Evolutionary conservation across 441 rosid species (phyloP).

Genomic region (Gossypium schwendimanii): DNA sequence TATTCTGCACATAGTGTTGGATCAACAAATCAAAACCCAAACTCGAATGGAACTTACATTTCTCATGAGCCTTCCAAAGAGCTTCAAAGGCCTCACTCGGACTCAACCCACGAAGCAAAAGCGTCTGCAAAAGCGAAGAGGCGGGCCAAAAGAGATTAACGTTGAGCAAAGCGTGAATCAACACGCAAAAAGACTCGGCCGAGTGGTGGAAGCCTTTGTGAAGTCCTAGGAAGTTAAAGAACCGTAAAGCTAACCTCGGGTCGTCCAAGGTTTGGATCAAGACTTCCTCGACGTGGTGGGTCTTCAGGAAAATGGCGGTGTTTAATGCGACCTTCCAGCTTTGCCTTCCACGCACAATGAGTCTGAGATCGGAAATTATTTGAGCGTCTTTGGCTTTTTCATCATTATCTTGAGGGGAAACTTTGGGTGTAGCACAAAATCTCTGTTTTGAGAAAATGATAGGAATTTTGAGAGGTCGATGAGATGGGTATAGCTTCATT

Average conservation of each 20-base stretch:
- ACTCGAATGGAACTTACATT: constrained; percentile 42
- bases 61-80: constrained; percentile 36
- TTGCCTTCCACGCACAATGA: constrained; percentile 53
- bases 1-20: constrained; percentile 56
- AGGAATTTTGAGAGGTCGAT: constrained; percentile 17
- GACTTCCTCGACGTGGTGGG: constrained; percentile 58
- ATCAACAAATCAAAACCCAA: constrained; percentile 77
- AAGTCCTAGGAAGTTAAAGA: constrained; percentile 81
- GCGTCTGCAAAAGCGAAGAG: constrained; percentile 70
- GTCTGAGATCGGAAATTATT: constrained; percentile 34
- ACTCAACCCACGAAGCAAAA: constrained; percentile 51
- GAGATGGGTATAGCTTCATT: constrained; percentile 40
- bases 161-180: constrained; percentile 60
- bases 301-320: constrained; percentile 38
- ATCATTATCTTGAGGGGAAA: constrained; percentile 14
- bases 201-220: constrained; percentile 69
- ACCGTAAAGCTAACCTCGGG: constrained; percentile 63
- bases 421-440: constrained; percentile 19
- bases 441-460: constrained; percentile 13
- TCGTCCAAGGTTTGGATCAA: constrained; percentile 54
- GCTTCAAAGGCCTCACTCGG: constrained; percentile 50
- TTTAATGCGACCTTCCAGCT: constrained; percentile 63
- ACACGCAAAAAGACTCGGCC: constrained; percentile 58
- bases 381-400: constrained; percentile 30
- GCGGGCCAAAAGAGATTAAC: constrained; percentile 74